Evolutionary conservation across 2,329 filamentous ascomycete species (phyloP), one percentile per base, ranked within the genome.

Genomic region (Xylaria arbuscula): DNA sequence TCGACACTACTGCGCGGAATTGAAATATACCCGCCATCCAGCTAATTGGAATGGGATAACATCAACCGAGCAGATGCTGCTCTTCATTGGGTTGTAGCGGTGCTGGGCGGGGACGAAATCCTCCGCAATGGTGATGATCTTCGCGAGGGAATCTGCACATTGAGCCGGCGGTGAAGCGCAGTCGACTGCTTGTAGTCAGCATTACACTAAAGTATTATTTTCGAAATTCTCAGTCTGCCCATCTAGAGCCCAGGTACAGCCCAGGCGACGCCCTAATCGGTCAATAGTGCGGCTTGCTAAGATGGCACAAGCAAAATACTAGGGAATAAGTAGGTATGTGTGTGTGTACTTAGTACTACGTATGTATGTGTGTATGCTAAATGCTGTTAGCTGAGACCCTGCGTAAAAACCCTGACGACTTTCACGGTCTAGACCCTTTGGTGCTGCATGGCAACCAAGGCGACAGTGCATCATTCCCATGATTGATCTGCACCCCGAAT

Each of bases 391-490:
- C 40, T 38, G 47, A 42, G 55, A 70, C 61, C 61, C 67, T 64
- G 57, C 22, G 32, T 34, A 15, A 28, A 28, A 57, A 51, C 62
- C 42, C 24, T 32, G 56, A 48, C 6, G 53, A 51, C 42, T 50
- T n/a, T 57, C 36, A 13, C 48, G 66, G 55, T 45, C 68, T 69
- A 68, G 68, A 69, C 59, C 28, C 62, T 68, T 38, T 32, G 55
- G 34, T 28, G 50, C 66, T 60, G 68, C 66, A 68, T 62, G 66
- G 66, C 58, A 68, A 66, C 50, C 66, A 69, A 62, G 68, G 62
- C 62, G 54, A 36, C 59, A 53, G 47, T 56, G 61, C 64, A 67
- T 60, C 40, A 45, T 64, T 48, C 8, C 53, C 54, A 64, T 59
- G 62, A 58, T 36, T 22, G 62, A 68, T 68, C 68, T 66, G 54